phyloP scores from a whole-genome alignment of 129 eudicot species.

The Arctium minus region DNA sequence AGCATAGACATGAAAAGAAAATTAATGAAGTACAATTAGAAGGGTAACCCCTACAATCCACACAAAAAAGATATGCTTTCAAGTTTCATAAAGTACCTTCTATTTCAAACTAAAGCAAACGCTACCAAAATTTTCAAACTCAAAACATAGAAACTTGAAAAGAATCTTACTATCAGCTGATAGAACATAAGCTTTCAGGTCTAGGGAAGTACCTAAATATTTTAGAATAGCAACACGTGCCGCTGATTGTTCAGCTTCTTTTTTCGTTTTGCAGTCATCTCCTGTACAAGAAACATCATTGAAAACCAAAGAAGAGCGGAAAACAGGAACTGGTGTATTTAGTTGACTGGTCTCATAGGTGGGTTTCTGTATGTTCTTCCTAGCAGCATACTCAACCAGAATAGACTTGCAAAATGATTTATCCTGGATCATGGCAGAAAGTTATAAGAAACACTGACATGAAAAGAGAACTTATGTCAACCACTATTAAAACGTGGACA shows the following conservation, averaged over 20 bases:
- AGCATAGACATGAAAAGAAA: not conserved
- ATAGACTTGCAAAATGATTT: constrained; percentile 4
- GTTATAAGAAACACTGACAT: not conserved
- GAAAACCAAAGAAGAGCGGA: constrained; percentile 15
- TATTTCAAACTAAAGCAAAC: not conserved
- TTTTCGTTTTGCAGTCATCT: constrained; percentile 4
- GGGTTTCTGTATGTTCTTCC: constrained; percentile 10
- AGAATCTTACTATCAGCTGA: not conserved
- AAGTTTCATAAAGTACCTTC: not conserved
- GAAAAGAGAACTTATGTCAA: not conserved
- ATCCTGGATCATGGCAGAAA: constrained; percentile 3
- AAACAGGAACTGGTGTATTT: not conserved
- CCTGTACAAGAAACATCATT: constrained; percentile 9
- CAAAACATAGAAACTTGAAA: not conserved
- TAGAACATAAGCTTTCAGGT: not conserved
- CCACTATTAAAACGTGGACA: not conserved
- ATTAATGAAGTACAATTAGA: not conserved
- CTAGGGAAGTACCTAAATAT: constrained; percentile 7
- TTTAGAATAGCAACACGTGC: constrained; percentile 15
- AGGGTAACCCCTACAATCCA: not conserved
- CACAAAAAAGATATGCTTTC: not conserved
- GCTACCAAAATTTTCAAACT: not conserved
- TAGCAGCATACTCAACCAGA: constrained; percentile 11
- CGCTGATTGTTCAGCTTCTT: constrained; percentile 18
- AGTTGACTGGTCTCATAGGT: not conserved